These are phyloP conservation scores for Phoma sp. DNA, from an alignment of 2,329 filamentous ascomycete species.

Conservation along the genomic window DNA sequence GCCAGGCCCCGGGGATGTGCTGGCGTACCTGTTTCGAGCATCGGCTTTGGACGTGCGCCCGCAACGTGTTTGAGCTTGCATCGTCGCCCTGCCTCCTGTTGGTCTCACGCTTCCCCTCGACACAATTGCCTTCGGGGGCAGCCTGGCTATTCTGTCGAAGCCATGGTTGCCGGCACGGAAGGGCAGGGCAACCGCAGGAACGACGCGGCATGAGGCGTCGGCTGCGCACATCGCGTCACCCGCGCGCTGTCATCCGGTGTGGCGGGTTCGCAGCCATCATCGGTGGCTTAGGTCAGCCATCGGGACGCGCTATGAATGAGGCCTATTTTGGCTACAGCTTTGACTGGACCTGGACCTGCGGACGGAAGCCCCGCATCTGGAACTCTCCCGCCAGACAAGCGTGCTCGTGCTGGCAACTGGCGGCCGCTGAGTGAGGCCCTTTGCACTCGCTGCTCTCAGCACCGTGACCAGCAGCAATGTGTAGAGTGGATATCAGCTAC, in stretches of 20 bases:
- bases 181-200: constrained; percentile 19
- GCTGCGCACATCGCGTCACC: constrained; percentile 34
- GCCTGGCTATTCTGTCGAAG: constrained; percentile 8
- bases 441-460: constrained; percentile 3
- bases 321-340: constrained; percentile 34
- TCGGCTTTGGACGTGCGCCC: constrained; percentile 15
- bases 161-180: constrained; percentile 26
- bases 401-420: constrained; percentile 23
- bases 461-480: neutral
- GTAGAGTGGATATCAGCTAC: constrained; percentile 6
- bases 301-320: constrained; percentile 30
- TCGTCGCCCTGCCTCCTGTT: constrained; percentile 19
- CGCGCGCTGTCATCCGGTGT: constrained; percentile 39
- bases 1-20: constrained; percentile 22
- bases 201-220: constrained; percentile 23
- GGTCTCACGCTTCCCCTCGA: constrained; percentile 16
- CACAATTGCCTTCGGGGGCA: constrained; percentile 3
- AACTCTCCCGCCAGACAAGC: constrained; percentile 21
- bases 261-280: constrained; percentile 32
- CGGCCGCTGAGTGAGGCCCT: constrained; percentile 2
- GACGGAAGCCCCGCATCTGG: constrained; percentile 33
- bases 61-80: constrained; percentile 34
- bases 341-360: constrained; percentile 10
- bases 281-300: constrained; percentile 34
- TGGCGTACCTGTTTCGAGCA: constrained; percentile 43